phyloP scores from a whole-genome alignment of 768 basidiomycete genomes.

The Rhizopogon vulgaris region DNA sequence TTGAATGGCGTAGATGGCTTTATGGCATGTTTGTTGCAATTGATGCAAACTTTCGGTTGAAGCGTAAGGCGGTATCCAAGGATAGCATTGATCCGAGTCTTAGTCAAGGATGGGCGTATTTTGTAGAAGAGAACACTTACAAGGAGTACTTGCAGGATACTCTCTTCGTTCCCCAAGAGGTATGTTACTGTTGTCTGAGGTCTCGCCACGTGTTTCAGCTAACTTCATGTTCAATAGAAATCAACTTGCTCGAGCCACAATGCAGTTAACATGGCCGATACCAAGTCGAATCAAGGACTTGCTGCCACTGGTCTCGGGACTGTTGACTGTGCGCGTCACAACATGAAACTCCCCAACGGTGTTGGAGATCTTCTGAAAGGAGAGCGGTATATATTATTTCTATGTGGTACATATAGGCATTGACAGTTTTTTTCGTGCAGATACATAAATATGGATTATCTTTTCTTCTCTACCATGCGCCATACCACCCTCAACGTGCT shows the following conservation, averaged over 20 bases:
- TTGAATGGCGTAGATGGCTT: constrained; percentile 27
- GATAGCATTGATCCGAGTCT: constrained; percentile 21
- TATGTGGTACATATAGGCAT: background rate
- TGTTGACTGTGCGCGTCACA: constrained; percentile 6
- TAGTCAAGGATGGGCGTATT: constrained; percentile 19
- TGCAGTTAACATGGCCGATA: constrained; percentile 2
- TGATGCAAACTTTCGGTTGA: constrained; percentile 29
- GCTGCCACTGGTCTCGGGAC: constrained; percentile 9
- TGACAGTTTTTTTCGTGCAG: too few species aligned
- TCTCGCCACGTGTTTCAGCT: too few species aligned
- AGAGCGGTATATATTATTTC: background rate
- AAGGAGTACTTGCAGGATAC: constrained; percentile 13
- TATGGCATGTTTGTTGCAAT: constrained; percentile 20
- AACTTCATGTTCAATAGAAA: background rate
- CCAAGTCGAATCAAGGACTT: background rate
- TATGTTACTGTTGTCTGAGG: too few species aligned
- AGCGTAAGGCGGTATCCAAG: constrained; percentile 17
- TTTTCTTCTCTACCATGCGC: constrained; percentile 15
- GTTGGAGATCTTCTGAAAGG: background rate
- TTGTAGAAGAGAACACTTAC: constrained; percentile 18
- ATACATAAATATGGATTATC: constrained; percentile 29
- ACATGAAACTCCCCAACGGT: constrained; percentile 1
- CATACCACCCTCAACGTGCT: background rate
- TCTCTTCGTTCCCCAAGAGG: constrained; percentile 10
- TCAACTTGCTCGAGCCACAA: background rate